Conservation (phyloP, 1,284 basidiomycete species). For the Trametes polyzona region DNA sequence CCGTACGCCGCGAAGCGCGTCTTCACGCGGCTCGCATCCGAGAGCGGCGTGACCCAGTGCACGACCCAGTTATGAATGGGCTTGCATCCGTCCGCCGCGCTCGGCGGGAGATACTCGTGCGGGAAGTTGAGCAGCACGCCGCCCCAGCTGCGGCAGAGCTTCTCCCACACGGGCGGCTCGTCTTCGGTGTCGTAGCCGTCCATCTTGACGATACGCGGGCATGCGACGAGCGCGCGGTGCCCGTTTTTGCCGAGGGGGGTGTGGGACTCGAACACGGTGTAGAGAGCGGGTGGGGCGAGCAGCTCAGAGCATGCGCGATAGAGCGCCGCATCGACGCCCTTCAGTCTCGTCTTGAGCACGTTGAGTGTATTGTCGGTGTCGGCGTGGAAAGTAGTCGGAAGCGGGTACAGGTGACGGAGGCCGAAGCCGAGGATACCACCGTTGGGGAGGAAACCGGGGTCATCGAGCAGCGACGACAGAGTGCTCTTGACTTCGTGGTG, state of each 20-base stretch:
- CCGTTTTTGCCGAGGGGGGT: background rate
- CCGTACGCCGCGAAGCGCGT: conserved; percentile 19
- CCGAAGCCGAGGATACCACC: conserved; percentile 44
- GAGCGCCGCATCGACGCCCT: conserved; percentile 27
- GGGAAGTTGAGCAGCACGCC: conserved; percentile 14
- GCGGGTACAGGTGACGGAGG: conserved; percentile 42
- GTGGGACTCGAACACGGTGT: conserved; percentile 18
- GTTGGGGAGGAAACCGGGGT: conserved; percentile 35
- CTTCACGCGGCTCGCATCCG: conserved; percentile 6
- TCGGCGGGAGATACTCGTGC: background rate
- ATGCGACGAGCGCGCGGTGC: conserved; percentile 14
- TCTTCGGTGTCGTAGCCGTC: conserved; percentile 14
- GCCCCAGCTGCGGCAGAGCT: conserved; percentile 15
- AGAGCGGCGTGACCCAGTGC: conserved; percentile 17
- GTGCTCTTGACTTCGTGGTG: conserved; percentile 3
- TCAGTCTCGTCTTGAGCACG: conserved; percentile 14
- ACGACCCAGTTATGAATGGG: background rate
- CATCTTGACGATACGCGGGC: conserved; percentile 16
- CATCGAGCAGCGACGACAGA: conserved; percentile 30
- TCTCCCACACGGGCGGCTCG: conserved; percentile 15
- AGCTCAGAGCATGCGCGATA: conserved; percentile 19
- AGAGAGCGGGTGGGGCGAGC: conserved; percentile 10
- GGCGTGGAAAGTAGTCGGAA: conserved; percentile 4
- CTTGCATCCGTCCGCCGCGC: background rate
- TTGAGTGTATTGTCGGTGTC: conserved; percentile 7